Conservation (phyloP, 208 protist species). For the Tetramitus jugosus region DNA sequence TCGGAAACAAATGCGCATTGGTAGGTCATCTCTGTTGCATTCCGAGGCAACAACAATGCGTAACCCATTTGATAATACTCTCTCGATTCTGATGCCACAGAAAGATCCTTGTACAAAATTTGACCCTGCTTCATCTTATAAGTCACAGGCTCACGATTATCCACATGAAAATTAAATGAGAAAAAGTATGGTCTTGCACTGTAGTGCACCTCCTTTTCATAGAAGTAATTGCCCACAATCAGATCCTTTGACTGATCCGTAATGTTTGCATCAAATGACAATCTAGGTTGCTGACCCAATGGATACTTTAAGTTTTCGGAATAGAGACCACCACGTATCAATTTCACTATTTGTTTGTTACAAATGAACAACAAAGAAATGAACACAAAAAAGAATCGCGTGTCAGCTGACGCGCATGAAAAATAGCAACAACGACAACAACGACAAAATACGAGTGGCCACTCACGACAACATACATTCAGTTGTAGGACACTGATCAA, state of each 20-base stretch:
- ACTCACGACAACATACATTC: neutral
- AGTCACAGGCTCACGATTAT: neutral
- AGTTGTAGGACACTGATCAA: neutral
- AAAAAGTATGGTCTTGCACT: neutral
- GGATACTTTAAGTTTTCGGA: neutral
- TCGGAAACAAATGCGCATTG: neutral
- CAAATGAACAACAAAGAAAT: neutral
- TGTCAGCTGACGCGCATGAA: no score
- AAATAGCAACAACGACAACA: no score
- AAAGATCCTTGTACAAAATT: neutral
- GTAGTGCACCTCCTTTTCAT: neutral
- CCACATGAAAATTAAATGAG: neutral
- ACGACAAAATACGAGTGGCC: no score
- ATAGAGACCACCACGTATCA: neutral
- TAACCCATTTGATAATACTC: neutral
- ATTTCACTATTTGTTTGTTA: neutral
- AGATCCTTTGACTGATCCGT: neutral
- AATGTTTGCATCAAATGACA: neutral
- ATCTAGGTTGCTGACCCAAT: neutral
- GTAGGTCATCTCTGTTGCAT: neutral
- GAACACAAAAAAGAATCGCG: no score
- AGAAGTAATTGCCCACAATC: neutral
- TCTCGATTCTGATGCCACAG: neutral
- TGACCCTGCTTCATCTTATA: neutral
- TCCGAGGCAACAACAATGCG: neutral